Conservation (phyloP, 371 early-diverging fungal species). For the Amoeboaphelidium occidentale region DNA sequence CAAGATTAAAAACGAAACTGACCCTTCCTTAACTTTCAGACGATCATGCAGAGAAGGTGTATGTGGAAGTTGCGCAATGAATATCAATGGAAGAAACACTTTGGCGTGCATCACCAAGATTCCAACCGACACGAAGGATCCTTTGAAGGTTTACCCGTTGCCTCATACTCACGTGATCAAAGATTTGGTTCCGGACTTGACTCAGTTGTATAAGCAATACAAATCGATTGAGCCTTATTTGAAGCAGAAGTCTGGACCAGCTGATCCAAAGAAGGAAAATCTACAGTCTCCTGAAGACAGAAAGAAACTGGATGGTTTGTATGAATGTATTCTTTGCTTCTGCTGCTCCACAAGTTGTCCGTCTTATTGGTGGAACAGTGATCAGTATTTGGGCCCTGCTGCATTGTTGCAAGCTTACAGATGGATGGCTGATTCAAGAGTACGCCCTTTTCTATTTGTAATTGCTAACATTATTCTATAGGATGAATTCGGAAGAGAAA, state of each 20-base stretch:
- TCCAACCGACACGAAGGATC: constrained; percentile 31
- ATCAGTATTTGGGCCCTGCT: constrained; percentile 70
- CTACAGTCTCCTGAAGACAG: constrained; percentile 74
- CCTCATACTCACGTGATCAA: constrained; percentile 51
- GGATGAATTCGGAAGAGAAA: constrained; percentile 72
- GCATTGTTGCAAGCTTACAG: constrained; percentile 90
- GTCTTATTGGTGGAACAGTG: constrained; percentile 84
- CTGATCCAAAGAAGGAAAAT: constrained; percentile 32
- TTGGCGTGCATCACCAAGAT: constrained; percentile 76
- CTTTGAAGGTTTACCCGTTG: constrained; percentile 61
- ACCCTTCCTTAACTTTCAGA: constrained; percentile 73
- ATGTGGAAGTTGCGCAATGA: constrained; percentile 93
- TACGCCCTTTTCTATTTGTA: not conserved
- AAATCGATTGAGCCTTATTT: constrained; percentile 80
- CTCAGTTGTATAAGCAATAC: constrained; percentile 89
- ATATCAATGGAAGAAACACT: constrained; percentile 80
- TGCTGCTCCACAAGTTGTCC: constrained; percentile 93
- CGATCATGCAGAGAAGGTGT: constrained; percentile 57
- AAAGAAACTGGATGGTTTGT: constrained; percentile 85
- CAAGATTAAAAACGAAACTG: constrained; percentile 86
- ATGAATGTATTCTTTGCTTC: constrained; percentile 92
- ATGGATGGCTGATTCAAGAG: constrained; percentile 41
- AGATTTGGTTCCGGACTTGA: constrained; percentile 41
- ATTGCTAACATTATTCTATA: not conserved
- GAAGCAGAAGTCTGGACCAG: constrained; percentile 38